phyloP scores from a whole-genome alignment of 495 filamentous ascomycete species.

The Penicillium arizonense region DNA sequence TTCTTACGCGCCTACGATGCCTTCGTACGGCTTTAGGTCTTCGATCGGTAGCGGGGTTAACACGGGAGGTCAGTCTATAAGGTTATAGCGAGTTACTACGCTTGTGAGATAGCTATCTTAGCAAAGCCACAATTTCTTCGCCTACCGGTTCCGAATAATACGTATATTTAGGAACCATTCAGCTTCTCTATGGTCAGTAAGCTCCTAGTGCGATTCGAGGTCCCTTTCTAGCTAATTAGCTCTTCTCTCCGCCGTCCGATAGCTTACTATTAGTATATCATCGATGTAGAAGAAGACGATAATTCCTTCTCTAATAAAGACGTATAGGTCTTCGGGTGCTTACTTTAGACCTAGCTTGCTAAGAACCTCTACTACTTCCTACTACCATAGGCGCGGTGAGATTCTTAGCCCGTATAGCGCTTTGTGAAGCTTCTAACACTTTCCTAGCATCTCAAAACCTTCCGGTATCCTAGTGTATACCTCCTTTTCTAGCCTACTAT shows the following conservation, averaged over 20 bases:
- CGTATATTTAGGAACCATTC: slow-evolving; percentile 19
- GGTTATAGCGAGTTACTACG: slow-evolving; percentile 12
- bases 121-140: slow-evolving; percentile 15
- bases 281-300: slow-evolving; percentile 27
- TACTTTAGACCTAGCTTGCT: slow-evolving; percentile 11
- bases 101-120: slow-evolving; percentile 20
- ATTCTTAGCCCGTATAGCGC: slow-evolving; percentile 25
- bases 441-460: not conserved
- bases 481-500: not conserved
- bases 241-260: not conserved
- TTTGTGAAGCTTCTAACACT: not conserved
- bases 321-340: slow-evolving; percentile 17
- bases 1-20: not conserved
- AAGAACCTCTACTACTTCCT: slow-evolving; percentile 16
- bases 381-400: slow-evolving; percentile 22
- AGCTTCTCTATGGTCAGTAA: slow-evolving; percentile 9
- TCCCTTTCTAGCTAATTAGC: slow-evolving; percentile 1
- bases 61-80: not conserved
- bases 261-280: slow-evolving; percentile 15
- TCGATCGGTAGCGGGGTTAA: slow-evolving; percentile 9
- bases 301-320: slow-evolving; percentile 14
- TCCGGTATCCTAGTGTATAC: slow-evolving; percentile 3
- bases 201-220: slow-evolving; percentile 4
- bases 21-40: not conserved
- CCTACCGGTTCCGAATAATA: slow-evolving; percentile 8